Evolutionary conservation across 2,329 filamentous ascomycete species (phyloP), one percentile per base, ranked within the genome.

Genomic region (Colletotrichum eleusines): DNA sequence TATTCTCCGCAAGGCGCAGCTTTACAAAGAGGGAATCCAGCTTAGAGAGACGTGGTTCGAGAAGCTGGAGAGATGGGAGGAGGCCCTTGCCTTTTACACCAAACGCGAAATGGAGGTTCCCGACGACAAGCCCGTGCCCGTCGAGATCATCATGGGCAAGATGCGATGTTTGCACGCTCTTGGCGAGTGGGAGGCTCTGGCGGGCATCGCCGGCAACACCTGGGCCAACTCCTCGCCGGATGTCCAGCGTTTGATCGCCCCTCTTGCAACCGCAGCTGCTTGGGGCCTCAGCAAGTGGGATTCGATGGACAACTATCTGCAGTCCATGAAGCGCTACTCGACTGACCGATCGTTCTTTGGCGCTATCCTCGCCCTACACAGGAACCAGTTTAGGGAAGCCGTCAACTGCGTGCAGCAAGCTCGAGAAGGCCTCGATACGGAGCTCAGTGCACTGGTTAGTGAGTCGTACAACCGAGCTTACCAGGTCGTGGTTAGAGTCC

Each of bases 31-130:
- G 77, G 89, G 89, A 18, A 97, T 99, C 38, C 94, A 97, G 78
- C 87, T 99, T 60, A 94, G 97, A 71, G 96, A 99, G 82, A 98
- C 95, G 0, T 99, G 96, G 96, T 99, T 98, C 75, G 97, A 99
- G 81, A 98, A 98, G 83, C 84, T 99, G 58, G 94, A 98, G 80
- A 91, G 96, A 70, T 99, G 97, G 97, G 97, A 99, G 74, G 97
- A 99, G 81, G 96, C 96, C 3, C 85, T 99, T 66, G 90, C 91
- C 55, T 97, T 96, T 58, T 98, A 98, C 78, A 93, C 96, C 76
- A 91, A 94, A 78, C 92, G 95, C 54, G 95, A 98, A 76, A 82
- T 85, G 62, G 91, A 94, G 74, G 86, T 94, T 38, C 84, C 86
- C 0, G 80, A 83, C 2, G 87, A 89, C 66, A 83, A 87, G 71